Evolutionary conservation across 495 filamentous ascomycete genomes (phyloP).

Genomic region (Aspergillus biplanus): DNA sequence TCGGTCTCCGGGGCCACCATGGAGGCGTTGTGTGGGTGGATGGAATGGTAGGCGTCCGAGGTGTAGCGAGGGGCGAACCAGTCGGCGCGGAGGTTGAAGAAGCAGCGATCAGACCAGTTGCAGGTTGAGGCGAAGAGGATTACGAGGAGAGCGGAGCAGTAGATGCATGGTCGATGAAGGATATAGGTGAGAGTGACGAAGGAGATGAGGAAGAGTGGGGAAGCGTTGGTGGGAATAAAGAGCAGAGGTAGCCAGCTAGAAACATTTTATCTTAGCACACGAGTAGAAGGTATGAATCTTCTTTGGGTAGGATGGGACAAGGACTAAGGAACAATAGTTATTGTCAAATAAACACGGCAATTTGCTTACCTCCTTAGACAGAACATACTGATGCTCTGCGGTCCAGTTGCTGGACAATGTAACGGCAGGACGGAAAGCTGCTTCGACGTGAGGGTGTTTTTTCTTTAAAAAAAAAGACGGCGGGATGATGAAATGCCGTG

Average conservation of each 20-base stretch:
- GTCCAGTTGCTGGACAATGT: slow-evolving; percentile 11
- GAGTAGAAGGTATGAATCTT: neutral
- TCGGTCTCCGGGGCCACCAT: slow-evolving; percentile 29
- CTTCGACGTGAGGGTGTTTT: slow-evolving; percentile 5
- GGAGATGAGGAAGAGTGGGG: slow-evolving; percentile 83
- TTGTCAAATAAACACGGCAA: neutral
- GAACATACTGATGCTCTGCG: slow-evolving; percentile 61
- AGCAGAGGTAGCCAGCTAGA: slow-evolving; percentile 51
- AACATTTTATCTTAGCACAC: neutral
- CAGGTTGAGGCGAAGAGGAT: slow-evolving; percentile 88
- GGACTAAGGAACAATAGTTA: too few relatives aligned
- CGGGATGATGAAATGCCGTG: slow-evolving; percentile 9
- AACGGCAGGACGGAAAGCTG: slow-evolving; percentile 11
- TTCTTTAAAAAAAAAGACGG: neutral
- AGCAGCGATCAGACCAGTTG: slow-evolving; percentile 88
- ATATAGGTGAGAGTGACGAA: slow-evolving; percentile 91
- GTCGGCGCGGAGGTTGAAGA: slow-evolving; percentile 80
- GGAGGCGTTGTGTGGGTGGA: slow-evolving; percentile 16
- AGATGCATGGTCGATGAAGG: slow-evolving; percentile 85
- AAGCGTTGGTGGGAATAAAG: slow-evolving; percentile 68
- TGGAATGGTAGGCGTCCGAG: slow-evolving; percentile 25
- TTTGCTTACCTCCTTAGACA: slow-evolving; percentile 75
- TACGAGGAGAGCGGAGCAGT: slow-evolving; percentile 86
- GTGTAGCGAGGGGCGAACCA: slow-evolving; percentile 75
- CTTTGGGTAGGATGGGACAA: slow-evolving; percentile 39